Conservation (phyloP, 164 flowering plant genomes). For the Vitis cinerea region DNA sequence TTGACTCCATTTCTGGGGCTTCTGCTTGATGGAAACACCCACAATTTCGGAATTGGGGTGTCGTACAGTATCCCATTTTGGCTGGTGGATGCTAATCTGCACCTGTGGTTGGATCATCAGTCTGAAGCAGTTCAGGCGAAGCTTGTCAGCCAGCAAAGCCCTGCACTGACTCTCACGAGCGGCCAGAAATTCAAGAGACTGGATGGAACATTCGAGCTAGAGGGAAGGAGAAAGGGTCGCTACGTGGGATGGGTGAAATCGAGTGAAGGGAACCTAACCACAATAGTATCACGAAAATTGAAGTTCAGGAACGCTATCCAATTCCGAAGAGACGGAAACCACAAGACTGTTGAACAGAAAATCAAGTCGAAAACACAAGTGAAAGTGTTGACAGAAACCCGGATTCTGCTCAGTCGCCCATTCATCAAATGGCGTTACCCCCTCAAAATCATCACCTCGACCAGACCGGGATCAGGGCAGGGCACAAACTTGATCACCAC, state of each 20-base stretch:
- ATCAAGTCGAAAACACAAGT: conserved; percentile 33
- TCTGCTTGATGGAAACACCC: conserved; percentile 57
- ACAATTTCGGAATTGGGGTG: conserved; percentile 53
- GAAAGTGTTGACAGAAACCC: conserved; percentile 19
- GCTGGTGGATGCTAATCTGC: conserved; percentile 88
- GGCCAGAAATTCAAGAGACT: conserved; percentile 26
- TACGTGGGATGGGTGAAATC: conserved; percentile 65
- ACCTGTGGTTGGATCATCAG: conserved; percentile 64
- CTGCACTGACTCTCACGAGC: conserved; percentile 18
- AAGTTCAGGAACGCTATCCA: conserved; percentile 43
- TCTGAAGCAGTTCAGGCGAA: conserved; percentile 37
- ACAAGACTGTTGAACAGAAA: conserved; percentile 49
- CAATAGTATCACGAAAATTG: conserved; percentile 27
- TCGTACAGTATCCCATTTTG: conserved; percentile 54
- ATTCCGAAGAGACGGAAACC: conserved; percentile 41
- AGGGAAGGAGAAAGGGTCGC: conserved; percentile 32
- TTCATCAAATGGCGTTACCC: conserved; percentile 36
- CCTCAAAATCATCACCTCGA: conserved; percentile 33
- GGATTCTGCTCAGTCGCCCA: conserved; percentile 16
- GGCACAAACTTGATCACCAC: conserved; percentile 33
- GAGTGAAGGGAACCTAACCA: conserved; percentile 59
- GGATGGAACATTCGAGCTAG: conserved; percentile 54
- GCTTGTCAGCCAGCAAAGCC: conserved; percentile 16
- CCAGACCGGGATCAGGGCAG: conserved; percentile 26
- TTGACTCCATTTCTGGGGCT: conserved; percentile 68